These are phyloP conservation scores for Amaranthus cruentus DNA, from an alignment of 148 eudicot species.

Conservation along the genomic window DNA sequence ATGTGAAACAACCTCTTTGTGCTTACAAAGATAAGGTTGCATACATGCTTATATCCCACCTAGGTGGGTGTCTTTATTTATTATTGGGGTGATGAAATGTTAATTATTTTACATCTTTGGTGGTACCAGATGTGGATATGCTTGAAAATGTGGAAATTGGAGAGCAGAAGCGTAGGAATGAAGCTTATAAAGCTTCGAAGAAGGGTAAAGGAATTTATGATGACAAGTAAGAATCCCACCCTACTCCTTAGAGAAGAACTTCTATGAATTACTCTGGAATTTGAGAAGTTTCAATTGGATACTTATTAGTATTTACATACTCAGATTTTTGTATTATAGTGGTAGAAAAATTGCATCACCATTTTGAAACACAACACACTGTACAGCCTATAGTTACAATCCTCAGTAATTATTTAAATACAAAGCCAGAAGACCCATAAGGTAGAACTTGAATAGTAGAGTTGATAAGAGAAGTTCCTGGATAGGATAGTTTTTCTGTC, in stretches of 20 bases:
- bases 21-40: too few species aligned
- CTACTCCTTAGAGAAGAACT: neutral
- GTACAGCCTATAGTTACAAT: neutral
- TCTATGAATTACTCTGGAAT: too few species aligned
- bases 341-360: too few species aligned
- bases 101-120: slow-evolving; percentile 7
- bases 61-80: too few species aligned
- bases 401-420: neutral
- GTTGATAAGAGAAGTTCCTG: neutral
- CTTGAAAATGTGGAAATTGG: slow-evolving; percentile 98
- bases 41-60: too few species aligned
- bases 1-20: too few species aligned
- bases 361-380: neutral
- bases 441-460: neutral
- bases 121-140: slow-evolving; percentile 72
- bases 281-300: too few species aligned
- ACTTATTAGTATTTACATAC: too few species aligned
- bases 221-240: slow-evolving; percentile 57
- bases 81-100: too few species aligned
- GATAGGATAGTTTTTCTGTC: neutral
- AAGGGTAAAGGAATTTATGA: slow-evolving; percentile 61
- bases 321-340: too few species aligned
- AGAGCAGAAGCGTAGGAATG: slow-evolving; percentile 88
- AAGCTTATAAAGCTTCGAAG: slow-evolving; percentile 91
- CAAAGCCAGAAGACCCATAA: neutral